Evolutionary conservation across 2,329 filamentous ascomycete genomes (phyloP), one percentile per base, ranked within the genome.

Genomic region (Magnaporthiopsis poae): DNA sequence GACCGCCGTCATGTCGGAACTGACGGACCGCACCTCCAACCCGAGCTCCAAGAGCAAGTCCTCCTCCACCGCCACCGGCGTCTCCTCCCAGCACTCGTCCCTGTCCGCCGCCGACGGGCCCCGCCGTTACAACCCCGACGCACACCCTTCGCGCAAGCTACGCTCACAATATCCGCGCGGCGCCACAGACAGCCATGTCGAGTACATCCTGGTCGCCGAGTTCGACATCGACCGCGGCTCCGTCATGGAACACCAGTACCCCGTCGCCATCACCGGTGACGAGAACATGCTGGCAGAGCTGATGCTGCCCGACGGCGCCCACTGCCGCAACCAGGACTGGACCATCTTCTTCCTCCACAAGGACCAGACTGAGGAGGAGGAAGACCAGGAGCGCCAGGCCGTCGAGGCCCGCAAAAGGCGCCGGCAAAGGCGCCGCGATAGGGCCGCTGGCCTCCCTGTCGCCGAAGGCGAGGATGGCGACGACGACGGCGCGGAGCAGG

Each of bases 301-400:
- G 73, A 99, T 99, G 95, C 81, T 99, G 75, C 95, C 95, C 0
- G 95, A 99, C 77, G 94, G 98, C 78, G 92, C 94, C 29, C 95
- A 99, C 78, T 88, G 95, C 68, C 87, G 95, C 59, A 94, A 90
- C 74, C 93, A 98, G 78, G 95, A 99, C 76, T 99, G 95, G 95
- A 99, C 95, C 60, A 96, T 98, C 66, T 99, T 99, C 80, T 99
- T 99, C 75, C 77, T 99, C 67, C 95, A 99, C 80, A 98, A 98
- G 76, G 95, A 99, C 76, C 91, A 89, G 3, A 93, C 87, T 68
- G 87, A 89, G 64, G 89, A 91, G 68, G 90, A 94, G 67, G 93
- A 96, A 68, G 90, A 92, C 36, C 85, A 88, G 67, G 89, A 91
- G 71, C 81, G 82, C 68, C 81, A 80, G 66, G 81, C 81, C 59